A percentile compares a stretch with the other conserved stretches of the same genome.
Evolutionary conservation across 768 basidiomycete genomes (phyloP).

Genomic region (Pholiota conissans): DNA sequence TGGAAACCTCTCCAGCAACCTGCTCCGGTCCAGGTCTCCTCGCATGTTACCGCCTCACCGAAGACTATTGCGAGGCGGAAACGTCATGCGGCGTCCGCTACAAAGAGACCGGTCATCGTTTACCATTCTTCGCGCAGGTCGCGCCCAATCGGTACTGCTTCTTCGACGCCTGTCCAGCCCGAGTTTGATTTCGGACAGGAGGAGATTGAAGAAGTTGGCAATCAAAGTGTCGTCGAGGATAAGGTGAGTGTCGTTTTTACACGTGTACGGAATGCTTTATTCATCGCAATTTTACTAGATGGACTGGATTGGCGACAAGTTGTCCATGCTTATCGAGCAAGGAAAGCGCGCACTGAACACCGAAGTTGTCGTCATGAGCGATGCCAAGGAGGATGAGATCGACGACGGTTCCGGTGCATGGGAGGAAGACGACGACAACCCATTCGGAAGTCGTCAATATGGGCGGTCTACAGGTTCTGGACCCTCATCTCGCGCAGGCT

Average conservation of each 20-base stretch:
- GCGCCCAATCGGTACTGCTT: neutral
- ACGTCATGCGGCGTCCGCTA: neutral
- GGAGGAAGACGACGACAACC: constrained; percentile 64
- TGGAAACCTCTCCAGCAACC: constrained; percentile 6
- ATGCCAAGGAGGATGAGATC: constrained; percentile 69
- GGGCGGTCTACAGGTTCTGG: constrained; percentile 19
- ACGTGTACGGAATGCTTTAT: neutral
- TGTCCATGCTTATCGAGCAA: constrained; percentile 71
- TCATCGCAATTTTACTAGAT: constrained; percentile 43
- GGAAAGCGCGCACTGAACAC: constrained; percentile 74
- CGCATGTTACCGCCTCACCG: constrained; percentile 3
- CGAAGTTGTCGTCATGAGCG: constrained; percentile 81
- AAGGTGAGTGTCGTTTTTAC: constrained; percentile 33
- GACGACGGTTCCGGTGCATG: constrained; percentile 77
- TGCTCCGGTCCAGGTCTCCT: neutral
- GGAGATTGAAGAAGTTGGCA: constrained; percentile 29
- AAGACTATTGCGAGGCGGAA: neutral
- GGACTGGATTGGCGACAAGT: constrained; percentile 80
- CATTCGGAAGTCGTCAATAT: constrained; percentile 14
- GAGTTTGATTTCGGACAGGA: constrained; percentile 43
- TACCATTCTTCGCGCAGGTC: neutral
- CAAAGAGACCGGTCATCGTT: constrained; percentile 14
- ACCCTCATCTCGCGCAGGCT: constrained; percentile 28
- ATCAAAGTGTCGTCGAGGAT: constrained; percentile 38
- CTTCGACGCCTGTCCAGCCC: constrained; percentile 17